Evolutionary conservation across 345 rosid species (phyloP).

Genomic region (Eucalyptus cloeziana): DNA sequence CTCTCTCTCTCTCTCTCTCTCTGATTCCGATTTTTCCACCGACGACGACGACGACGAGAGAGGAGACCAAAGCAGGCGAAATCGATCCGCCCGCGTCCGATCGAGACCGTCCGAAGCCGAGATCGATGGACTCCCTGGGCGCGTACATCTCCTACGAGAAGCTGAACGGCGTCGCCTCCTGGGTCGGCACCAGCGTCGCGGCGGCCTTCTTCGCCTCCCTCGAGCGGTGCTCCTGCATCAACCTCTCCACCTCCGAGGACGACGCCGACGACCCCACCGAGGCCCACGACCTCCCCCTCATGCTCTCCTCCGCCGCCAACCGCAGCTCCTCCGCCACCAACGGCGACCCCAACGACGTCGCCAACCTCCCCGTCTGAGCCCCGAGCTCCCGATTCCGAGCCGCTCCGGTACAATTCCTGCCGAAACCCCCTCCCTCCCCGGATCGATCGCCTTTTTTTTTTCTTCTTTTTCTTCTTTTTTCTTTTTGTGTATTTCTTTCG

Average conservation of each 20-base stretch:
- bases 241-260: slow-evolving; percentile 35
- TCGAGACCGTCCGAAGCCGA: not conserved
- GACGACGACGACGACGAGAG: not conserved
- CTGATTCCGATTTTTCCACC: not conserved
- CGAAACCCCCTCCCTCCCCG: not conserved
- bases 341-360: not conserved
- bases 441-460: not conserved
- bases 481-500: not conserved
- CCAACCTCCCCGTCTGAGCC: slow-evolving; percentile 8
- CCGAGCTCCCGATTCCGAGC: not conserved
- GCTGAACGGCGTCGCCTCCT: slow-evolving; percentile 15
- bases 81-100: not conserved
- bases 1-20: not conserved
- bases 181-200: slow-evolving; percentile 41
- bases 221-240: slow-evolving; percentile 36
- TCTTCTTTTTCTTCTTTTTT: not conserved
- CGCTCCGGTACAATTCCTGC: not conserved
- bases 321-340: not conserved
- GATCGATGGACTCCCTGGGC: slow-evolving; percentile 9
- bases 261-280: slow-evolving; percentile 14
- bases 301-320: slow-evolving; percentile 4
- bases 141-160: slow-evolving; percentile 21
- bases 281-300: slow-evolving; percentile 30
- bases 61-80: not conserved
- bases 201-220: slow-evolving; percentile 39